These are phyloP conservation scores for Rhodotorula sp. DNA, from an alignment of 1,284 basidiomycete genomes.

Conservation along the genomic window DNA sequence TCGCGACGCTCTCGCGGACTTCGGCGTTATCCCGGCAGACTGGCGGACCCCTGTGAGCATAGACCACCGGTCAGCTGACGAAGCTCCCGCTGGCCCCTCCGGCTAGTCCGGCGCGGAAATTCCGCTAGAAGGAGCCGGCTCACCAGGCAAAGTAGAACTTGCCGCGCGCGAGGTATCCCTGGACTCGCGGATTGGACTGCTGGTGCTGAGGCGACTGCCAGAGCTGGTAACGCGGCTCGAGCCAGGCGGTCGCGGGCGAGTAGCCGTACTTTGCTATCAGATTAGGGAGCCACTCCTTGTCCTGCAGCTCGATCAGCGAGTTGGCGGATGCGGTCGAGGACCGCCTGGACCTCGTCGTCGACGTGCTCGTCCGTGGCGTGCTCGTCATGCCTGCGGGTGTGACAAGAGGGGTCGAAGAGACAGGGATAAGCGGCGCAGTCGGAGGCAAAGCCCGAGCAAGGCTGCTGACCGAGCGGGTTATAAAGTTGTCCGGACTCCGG, in stretches of 20 bases:
- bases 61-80: no score
- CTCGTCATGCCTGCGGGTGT: neutral
- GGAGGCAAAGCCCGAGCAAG: neutral
- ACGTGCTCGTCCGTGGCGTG: slow-evolving; percentile 12
- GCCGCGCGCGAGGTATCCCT: slow-evolving; percentile 32
- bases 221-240: slow-evolving; percentile 36
- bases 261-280: slow-evolving; percentile 32
- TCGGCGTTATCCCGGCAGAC: slow-evolving; percentile 21
- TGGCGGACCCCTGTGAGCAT: slow-evolving; percentile 20
- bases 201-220: slow-evolving; percentile 24
- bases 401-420: no score
- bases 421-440: neutral
- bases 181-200: slow-evolving; percentile 22
- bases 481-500: no score
- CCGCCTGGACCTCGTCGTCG: slow-evolving; percentile 4
- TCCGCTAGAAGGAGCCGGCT: no score
- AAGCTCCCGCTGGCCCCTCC: no score
- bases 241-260: slow-evolving; percentile 33
- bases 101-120: no score
- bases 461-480: neutral
- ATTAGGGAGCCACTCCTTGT: slow-evolving; percentile 30
- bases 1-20: slow-evolving; percentile 12
- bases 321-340: slow-evolving; percentile 19
- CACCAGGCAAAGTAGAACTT: slow-evolving; percentile 35
- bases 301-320: slow-evolving; percentile 14